Conservation (phyloP, 192 early-diverging fungal species). For the Lobulomyces angularis region DNA sequence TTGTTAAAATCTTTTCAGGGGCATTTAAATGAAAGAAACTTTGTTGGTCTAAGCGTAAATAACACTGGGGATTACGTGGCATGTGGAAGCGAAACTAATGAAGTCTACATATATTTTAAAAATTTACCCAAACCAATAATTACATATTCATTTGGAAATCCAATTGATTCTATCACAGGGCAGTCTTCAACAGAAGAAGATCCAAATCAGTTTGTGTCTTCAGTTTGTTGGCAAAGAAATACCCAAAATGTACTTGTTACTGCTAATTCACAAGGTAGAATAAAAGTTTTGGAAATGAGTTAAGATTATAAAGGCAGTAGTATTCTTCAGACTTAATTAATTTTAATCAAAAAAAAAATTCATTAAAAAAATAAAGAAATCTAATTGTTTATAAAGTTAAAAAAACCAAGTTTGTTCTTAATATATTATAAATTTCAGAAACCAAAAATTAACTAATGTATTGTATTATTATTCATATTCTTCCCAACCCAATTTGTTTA, state of each 20-base stretch:
- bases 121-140: slow-evolving; percentile 61
- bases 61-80: slow-evolving; percentile 66
- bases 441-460: too few relatives aligned
- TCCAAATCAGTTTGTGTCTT: slow-evolving; percentile 70
- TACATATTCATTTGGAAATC: slow-evolving; percentile 62
- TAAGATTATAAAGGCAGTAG: slow-evolving; percentile 12
- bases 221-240: slow-evolving; percentile 78
- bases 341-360: too few relatives aligned
- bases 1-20: slow-evolving; percentile 53
- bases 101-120: slow-evolving; percentile 73
- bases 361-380: too few relatives aligned
- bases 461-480: slow-evolving; percentile 55
- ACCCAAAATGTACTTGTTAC: slow-evolving; percentile 61
- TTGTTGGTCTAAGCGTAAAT: slow-evolving; percentile 81
- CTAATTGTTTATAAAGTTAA: too few relatives aligned
- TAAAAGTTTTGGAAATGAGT: slow-evolving; percentile 67
- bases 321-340: too few relatives aligned
- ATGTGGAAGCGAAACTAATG: slow-evolving; percentile 89
- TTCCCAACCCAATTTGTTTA: slow-evolving; percentile 75
- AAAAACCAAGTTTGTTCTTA: too few relatives aligned
- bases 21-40: slow-evolving; percentile 90
- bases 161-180: slow-evolving; percentile 47
- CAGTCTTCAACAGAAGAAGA: slow-evolving; percentile 36
- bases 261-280: slow-evolving; percentile 81
- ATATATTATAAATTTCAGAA: too few relatives aligned